Percentiles rank a stretch among this genome's conserved stretches.
Evolutionary conservation across 2,329 filamentous ascomycete species (phyloP).

Genomic region (Cladorrhinum sp.): DNA sequence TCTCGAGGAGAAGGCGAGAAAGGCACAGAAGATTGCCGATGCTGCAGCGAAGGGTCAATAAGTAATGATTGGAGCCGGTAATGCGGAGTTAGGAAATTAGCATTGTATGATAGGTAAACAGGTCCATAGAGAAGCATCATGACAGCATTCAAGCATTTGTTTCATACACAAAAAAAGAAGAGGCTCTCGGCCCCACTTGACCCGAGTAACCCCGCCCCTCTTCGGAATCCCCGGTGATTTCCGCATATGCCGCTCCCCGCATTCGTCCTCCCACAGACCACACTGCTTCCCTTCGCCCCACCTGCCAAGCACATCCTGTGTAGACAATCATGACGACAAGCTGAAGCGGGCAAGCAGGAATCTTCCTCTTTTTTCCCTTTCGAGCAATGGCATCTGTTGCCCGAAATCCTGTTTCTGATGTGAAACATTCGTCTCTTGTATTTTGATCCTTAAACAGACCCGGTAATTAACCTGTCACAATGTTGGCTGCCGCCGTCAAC

Average conservation of each 20-base stretch:
- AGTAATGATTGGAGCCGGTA: neutral
- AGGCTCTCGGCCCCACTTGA: neutral
- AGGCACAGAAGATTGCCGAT: conserved; percentile 57
- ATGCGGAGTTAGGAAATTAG: neutral
- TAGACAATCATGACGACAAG: conserved; percentile 15
- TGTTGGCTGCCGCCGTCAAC: neutral
- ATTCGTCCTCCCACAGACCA: conserved; percentile 2
- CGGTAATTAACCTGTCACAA: neutral
- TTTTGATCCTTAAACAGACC: too few species aligned
- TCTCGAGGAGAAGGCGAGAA: conserved; percentile 55
- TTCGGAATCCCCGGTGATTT: neutral
- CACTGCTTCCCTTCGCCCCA: neutral
- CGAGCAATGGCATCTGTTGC: too few species aligned
- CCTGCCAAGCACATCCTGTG: conserved; percentile 5
- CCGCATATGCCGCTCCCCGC: conserved; percentile 5
- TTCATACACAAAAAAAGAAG: neutral
- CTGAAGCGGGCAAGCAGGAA: neutral
- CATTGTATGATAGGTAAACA: neutral
- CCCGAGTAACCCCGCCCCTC: neutral
- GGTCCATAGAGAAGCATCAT: neutral
- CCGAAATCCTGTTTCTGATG: too few species aligned
- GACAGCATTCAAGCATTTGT: neutral
- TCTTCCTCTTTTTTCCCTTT: too few species aligned
- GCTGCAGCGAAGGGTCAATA: conserved; percentile 8
- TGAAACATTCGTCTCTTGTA: too few species aligned